Conservation (phyloP, 164 flowering plant genomes). For the Annona cherimola region DNA sequence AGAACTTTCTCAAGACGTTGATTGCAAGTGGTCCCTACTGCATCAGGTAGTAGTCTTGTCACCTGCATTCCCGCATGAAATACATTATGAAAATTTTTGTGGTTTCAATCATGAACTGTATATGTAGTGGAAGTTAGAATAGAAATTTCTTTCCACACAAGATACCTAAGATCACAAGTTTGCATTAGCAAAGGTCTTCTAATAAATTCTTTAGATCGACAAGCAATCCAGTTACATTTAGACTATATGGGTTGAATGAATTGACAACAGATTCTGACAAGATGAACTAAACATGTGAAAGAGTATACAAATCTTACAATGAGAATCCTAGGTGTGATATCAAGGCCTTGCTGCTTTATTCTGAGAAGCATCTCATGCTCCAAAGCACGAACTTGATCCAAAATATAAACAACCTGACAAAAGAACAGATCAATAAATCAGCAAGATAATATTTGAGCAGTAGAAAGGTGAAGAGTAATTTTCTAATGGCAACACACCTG, state of each 20-base stretch:
- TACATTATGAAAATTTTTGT: constrained; percentile 1
- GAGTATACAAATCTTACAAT: constrained; percentile 43
- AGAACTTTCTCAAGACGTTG: constrained; percentile 86
- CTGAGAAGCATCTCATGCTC: constrained; percentile 90
- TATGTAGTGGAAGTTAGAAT: background rate
- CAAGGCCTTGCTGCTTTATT: constrained; percentile 94
- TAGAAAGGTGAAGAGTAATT: background rate
- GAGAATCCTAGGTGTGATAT: constrained; percentile 76
- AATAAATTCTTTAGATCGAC: too few relatives aligned
- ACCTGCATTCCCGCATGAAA: constrained; percentile 35
- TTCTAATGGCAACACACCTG: constrained; percentile 47
- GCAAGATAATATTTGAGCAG: background rate
- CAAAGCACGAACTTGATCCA: constrained; percentile 99
- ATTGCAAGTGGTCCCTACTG: constrained; percentile 88
- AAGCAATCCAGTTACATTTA: too few relatives aligned
- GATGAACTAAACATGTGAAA: background rate
- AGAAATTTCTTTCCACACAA: background rate
- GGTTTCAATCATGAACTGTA: background rate
- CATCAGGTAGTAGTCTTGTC: constrained; percentile 95
- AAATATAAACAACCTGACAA: constrained; percentile 80
- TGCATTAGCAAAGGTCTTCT: too few relatives aligned
- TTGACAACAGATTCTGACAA: too few relatives aligned
- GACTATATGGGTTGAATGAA: too few relatives aligned
- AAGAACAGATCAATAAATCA: background rate
- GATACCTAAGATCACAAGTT: too few relatives aligned